A percentile compares a stretch with the other conserved stretches of the same genome.
Evolutionary conservation across 345 rosid species (phyloP).

Genomic region (Psidium friedrichsthalianum): DNA sequence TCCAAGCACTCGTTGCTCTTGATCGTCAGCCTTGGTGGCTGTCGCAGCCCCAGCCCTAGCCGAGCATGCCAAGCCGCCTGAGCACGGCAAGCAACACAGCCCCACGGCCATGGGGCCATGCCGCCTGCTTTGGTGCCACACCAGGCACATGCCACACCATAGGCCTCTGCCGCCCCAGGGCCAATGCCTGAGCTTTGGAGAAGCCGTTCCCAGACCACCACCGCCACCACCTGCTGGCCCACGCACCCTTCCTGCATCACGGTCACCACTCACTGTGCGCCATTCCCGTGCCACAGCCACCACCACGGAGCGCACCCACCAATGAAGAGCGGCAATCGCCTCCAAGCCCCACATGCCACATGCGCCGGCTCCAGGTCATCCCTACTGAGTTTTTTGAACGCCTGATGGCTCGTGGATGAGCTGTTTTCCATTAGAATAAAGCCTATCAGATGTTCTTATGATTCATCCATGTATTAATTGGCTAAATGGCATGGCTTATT

Average conservation of each 20-base stretch:
- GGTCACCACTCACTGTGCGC: not conserved
- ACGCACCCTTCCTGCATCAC: no score
- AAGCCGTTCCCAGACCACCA: not conserved
- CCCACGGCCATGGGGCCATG: not conserved
- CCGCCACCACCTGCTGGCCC: not conserved
- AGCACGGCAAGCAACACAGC: not conserved
- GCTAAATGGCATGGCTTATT: not conserved
- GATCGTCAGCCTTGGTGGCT: slow-evolving; percentile 10
- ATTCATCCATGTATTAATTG: not conserved
- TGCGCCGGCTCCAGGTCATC: not conserved
- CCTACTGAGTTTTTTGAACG: no score
- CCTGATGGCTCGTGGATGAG: not conserved
- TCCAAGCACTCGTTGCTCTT: not conserved
- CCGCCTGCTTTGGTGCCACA: not conserved
- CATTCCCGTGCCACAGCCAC: not conserved
- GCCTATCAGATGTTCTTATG: not conserved
- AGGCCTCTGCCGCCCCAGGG: not conserved
- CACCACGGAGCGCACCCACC: not conserved
- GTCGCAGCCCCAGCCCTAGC: not conserved
- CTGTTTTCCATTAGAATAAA: not conserved
- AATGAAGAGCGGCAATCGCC: not conserved
- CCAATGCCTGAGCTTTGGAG: not conserved
- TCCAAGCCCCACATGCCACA: not conserved
- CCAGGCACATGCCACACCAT: not conserved
- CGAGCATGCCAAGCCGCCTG: not conserved